Evolutionary conservation across 495 filamentous ascomycete genomes (phyloP).

Genomic region (Achaetomiella virescens): DNA sequence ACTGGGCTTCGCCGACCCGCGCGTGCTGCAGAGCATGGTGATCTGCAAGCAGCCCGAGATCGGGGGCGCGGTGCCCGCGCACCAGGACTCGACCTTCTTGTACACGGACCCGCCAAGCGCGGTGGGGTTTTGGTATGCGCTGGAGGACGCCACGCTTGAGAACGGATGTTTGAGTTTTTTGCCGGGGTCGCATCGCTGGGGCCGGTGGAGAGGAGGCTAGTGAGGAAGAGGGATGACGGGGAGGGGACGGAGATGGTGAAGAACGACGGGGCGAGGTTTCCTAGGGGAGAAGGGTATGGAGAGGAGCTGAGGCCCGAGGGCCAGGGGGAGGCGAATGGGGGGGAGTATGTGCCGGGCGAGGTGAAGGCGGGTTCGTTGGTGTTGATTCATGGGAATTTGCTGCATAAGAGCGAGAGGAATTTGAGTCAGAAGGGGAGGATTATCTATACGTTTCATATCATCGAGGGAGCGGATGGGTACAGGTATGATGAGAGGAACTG

Average conservation of each 20-base stretch:
- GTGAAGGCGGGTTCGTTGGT: conserved; percentile 86
- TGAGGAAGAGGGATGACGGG: conserved; percentile 46
- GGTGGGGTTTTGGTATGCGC: conserved; percentile 91
- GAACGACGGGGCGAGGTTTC: conserved; percentile 39
- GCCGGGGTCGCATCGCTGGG: conserved; percentile 66
- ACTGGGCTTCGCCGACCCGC: conserved; percentile 68
- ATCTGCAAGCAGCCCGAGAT: conserved; percentile 98
- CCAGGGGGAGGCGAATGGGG: conserved; percentile 30
- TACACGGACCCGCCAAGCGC: conserved; percentile 88
- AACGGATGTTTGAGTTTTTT: conserved; percentile 89
- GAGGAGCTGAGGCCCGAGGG: conserved; percentile 21
- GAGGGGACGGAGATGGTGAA: conserved; percentile 47
- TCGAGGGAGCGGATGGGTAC: conserved; percentile 65
- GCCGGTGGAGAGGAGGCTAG: conserved; percentile 63
- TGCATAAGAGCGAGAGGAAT: conserved; percentile 96
- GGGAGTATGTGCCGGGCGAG: conserved; percentile 62
- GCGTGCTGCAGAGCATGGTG: conserved; percentile 82
- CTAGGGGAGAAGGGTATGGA: conserved; percentile 38
- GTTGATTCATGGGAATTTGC: conserved; percentile 89
- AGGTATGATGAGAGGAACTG: conserved; percentile 85
- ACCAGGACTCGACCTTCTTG: conserved; percentile 87
- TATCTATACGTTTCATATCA: conserved; percentile 97
- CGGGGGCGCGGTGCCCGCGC: conserved; percentile 76
- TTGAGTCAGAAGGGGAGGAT: conserved; percentile 75
- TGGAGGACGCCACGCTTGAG: conserved; percentile 77